Conservation (phyloP, 176 grass and related monocot genomes). For the Hordeum marinum region DNA sequence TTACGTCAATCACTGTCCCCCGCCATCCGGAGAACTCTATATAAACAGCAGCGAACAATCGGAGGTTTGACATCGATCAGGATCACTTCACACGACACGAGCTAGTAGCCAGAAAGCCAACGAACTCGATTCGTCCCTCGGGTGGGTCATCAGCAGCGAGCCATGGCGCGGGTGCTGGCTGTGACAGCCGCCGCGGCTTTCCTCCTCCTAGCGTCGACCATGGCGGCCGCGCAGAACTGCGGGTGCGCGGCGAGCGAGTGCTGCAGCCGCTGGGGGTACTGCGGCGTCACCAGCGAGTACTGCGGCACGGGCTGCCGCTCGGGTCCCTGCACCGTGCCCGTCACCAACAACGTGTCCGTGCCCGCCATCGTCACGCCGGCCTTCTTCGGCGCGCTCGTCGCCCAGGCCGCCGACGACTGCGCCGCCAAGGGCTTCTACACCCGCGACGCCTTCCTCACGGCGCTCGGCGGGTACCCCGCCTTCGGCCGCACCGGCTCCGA, state of each 20-base stretch:
- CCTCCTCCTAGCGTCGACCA: background rate
- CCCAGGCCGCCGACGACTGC: constrained; percentile 47
- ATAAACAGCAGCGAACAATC: background rate
- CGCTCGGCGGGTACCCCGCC: constrained; percentile 29
- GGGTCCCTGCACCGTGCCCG: constrained; percentile 30
- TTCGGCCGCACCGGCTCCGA: constrained; percentile 53
- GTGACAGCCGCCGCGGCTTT: background rate
- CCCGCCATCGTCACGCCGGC: constrained; percentile 32
- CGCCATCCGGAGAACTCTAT: background rate
- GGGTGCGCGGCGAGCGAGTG: constrained; percentile 35
- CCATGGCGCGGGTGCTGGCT: background rate
- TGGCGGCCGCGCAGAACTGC: constrained; percentile 35
- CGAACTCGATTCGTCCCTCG: background rate
- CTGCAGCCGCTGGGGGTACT: constrained; percentile 56
- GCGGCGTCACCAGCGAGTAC: constrained; percentile 32
- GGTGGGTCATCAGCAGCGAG: background rate
- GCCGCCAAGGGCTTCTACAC: constrained; percentile 60
- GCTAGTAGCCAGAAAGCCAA: background rate
- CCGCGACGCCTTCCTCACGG: constrained; percentile 63
- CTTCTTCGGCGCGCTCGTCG: constrained; percentile 57
- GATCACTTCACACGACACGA: background rate
- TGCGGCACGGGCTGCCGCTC: constrained; percentile 48
- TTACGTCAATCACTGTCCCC: background rate
- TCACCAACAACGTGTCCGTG: constrained; percentile 40
- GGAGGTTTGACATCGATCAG: background rate